phyloP scores from a whole-genome alignment of 352 stramenopile genomes.

The Phytopythium oedochilum region DNA sequence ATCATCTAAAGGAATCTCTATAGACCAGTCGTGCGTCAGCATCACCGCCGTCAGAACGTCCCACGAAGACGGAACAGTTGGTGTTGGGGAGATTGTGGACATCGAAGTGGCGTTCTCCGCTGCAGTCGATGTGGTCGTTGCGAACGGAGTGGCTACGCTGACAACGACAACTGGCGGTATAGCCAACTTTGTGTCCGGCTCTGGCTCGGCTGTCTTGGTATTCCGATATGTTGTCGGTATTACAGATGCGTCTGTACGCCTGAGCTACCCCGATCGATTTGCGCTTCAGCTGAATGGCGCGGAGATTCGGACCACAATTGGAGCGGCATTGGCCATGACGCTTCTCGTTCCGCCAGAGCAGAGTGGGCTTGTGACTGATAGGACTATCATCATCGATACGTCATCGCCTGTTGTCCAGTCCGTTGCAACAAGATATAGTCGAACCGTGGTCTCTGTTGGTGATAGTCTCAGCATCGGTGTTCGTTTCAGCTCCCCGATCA shows the following conservation, averaged over 20 bases:
- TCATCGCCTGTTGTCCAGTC: conserved; percentile 22
- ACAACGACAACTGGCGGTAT: conserved; percentile 27
- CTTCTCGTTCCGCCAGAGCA: conserved; percentile 23
- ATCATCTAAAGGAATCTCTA: conserved; percentile 48
- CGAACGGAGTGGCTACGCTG: conserved; percentile 31
- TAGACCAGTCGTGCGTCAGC: conserved; percentile 38
- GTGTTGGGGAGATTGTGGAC: conserved; percentile 57
- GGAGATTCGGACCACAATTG: conserved; percentile 17
- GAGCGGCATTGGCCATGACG: conserved; percentile 22
- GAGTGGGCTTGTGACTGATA: conserved; percentile 14
- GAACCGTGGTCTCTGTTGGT: conserved; percentile 45
- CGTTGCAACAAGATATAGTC: conserved; percentile 32
- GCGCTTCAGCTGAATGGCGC: conserved; percentile 43
- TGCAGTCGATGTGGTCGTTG: conserved; percentile 34
- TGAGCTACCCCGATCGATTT: conserved; percentile 39
- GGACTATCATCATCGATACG: conserved; percentile 30
- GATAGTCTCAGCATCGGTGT: conserved; percentile 38
- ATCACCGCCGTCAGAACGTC: conserved; percentile 29
- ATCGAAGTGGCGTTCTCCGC: conserved; percentile 44
- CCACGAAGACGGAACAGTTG: conserved; percentile 47
- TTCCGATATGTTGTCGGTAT: conserved; percentile 57
- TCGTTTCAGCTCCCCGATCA: conserved; percentile 32
- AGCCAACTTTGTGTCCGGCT: conserved; percentile 41
- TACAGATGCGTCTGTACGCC: conserved; percentile 18
- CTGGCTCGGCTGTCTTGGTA: conserved; percentile 24